Evolutionary conservation across 345 rosid genomes (phyloP).

Genomic region (Erucastrum elatum): DNA sequence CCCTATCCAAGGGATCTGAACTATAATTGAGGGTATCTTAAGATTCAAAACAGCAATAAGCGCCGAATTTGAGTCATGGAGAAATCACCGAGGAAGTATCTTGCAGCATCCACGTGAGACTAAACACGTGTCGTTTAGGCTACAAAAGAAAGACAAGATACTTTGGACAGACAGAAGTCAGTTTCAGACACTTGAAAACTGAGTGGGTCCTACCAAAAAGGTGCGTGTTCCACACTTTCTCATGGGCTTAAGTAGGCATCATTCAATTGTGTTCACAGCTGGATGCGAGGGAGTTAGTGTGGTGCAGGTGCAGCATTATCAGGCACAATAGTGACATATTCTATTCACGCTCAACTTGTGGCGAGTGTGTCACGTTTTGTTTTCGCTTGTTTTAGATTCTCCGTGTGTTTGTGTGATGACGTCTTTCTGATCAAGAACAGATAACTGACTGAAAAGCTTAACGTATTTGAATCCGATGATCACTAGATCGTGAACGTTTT

Average conservation of each 20-base stretch:
- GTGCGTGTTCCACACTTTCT: conserved; percentile 27
- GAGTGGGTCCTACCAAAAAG: not conserved
- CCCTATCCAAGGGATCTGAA: not conserved
- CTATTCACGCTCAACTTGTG: not conserved
- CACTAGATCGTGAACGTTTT: not conserved
- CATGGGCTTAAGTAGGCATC: conserved; percentile 34
- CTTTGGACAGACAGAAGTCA: conserved; percentile 24
- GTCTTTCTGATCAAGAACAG: conserved; percentile 11
- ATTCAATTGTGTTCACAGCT: conserved; percentile 32
- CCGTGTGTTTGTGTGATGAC: not conserved
- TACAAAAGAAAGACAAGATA: conserved; percentile 6
- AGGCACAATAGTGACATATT: not conserved
- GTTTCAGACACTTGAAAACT: conserved; percentile 15
- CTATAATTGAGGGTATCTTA: not conserved
- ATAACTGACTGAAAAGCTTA: not conserved
- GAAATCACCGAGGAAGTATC: conserved; percentile 38
- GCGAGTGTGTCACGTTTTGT: not conserved
- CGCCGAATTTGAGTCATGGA: conserved; percentile 41
- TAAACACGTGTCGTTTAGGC: conserved; percentile 26
- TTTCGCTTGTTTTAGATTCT: not conserved
- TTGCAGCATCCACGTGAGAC: conserved; percentile 30
- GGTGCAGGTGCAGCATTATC: not conserved
- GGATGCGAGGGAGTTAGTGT: conserved; percentile 22
- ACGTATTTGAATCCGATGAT: conserved; percentile 8
- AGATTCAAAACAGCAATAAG: not conserved